phyloP scores from a whole-genome alignment of 2,329 filamentous ascomycete species.

The Emmonsiellopsis sp. region DNA sequence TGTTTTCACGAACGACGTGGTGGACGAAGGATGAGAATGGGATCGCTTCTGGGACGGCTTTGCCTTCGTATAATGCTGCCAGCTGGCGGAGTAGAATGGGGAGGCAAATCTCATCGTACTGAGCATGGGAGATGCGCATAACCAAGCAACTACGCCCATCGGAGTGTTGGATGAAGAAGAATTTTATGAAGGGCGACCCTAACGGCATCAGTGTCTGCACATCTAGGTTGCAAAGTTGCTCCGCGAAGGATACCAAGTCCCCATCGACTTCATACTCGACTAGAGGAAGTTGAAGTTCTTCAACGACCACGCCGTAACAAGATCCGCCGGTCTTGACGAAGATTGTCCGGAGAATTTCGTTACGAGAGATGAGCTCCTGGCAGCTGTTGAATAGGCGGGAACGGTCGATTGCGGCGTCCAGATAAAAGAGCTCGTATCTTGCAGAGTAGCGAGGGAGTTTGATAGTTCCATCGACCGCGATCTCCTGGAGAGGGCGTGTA shows the following conservation, averaged over 20 bases:
- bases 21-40: constrained; percentile 31
- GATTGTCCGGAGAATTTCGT: constrained; percentile 53
- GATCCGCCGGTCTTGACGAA: constrained; percentile 38
- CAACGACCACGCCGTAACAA: constrained; percentile 44
- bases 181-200: constrained; percentile 48
- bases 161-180: constrained; percentile 35
- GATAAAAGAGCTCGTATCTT: constrained; percentile 53
- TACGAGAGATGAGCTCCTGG: constrained; percentile 41
- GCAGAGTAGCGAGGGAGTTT: constrained; percentile 49
- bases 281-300: constrained; percentile 37
- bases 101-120: constrained; percentile 56
- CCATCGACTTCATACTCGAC: constrained; percentile 36
- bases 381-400: constrained; percentile 31
- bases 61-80: constrained; percentile 35
- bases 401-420: constrained; percentile 40
- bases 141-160: constrained; percentile 31
- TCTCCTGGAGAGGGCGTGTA: constrained; percentile 45
- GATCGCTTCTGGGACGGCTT: constrained; percentile 16
- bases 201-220: constrained; percentile 42
- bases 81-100: constrained; percentile 47
- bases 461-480: constrained; percentile 49
- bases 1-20: constrained; percentile 18
- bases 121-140: constrained; percentile 52
- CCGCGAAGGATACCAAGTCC: constrained; percentile 37
- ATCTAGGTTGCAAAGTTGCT: constrained; percentile 41